Percentiles rank a stretch among this genome's conserved stretches.
Conservation (phyloP, 306 rosid genomes). For the Alnus glutinosa region DNA sequence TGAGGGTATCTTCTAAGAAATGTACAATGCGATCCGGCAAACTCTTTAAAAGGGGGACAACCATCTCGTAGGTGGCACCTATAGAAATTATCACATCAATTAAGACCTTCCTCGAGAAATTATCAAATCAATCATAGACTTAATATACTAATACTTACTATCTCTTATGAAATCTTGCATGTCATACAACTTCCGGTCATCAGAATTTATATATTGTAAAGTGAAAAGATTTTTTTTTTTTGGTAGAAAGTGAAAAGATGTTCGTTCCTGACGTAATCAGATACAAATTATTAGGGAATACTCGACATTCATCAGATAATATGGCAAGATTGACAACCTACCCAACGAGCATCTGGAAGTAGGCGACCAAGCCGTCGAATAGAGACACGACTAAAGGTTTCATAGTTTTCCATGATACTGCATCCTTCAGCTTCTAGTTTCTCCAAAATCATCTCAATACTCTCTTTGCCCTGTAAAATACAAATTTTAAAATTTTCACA, state of each 20-base stretch:
- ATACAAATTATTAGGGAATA: neutral
- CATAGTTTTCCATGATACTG: slow-evolving; percentile 32
- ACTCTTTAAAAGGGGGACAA: no score
- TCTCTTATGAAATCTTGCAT: no score
- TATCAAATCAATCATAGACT: no score
- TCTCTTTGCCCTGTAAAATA: slow-evolving; percentile 56
- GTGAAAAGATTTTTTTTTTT: neutral
- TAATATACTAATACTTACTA: no score
- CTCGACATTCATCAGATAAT: neutral
- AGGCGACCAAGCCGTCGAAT: slow-evolving; percentile 75
- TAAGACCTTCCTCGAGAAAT: no score
- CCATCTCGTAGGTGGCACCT: no score
- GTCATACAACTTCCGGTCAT: neutral
- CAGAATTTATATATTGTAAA: neutral
- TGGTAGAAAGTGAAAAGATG: neutral
- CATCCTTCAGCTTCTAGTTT: slow-evolving; percentile 35
- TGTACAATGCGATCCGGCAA: no score
- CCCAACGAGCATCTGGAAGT: slow-evolving; percentile 77
- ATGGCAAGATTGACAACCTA: slow-evolving; percentile 27
- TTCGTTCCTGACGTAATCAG: neutral
- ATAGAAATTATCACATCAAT: no score
- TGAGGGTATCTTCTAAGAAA: no score
- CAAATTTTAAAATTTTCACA: neutral
- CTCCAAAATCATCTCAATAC: slow-evolving; percentile 51
- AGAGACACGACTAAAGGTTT: slow-evolving; percentile 53